Base-by-base conservation (phyloP, 2,329 filamentous ascomycete species). In the Biscogniauxia mediterranea region DNA sequence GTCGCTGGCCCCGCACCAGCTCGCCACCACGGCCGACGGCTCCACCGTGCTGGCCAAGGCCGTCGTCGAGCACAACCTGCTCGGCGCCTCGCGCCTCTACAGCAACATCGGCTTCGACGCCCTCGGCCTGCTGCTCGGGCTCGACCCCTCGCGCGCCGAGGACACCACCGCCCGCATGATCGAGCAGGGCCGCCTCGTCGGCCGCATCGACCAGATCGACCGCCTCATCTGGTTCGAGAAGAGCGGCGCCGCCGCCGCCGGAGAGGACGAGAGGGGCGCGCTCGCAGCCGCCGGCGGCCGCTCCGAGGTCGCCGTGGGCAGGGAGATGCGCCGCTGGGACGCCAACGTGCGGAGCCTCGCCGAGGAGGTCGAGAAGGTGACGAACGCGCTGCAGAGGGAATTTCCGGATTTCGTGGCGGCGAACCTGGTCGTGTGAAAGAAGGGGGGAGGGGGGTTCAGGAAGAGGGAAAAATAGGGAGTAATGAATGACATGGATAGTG, bases 141-240 rank as follows among this genome's bases (percentile, higher is more conserved):
- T 97, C 4, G 86, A 91, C 61, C 86, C 86, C 0, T 90, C 91
- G 56, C 90, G 89, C 74, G 94, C 94, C 3, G 95, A 99, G 80
- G 88, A 90, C 61, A 97, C 95, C 58, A 95, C 94, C 13, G 93
- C 94, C 4, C 85, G 87, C 69, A 99, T 99, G 95, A 92, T 99
- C 69, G 93, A 98, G 80, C 93, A 97, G 76, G 93, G 92, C 9
- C 87, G 95, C 32, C 78, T 99, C 56, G 86, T 89, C 2, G 95
- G 94, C 7, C 88, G 89, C 60, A 98, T 99, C 71, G 94, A 99
- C 76, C 95, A 99, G 80, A 93, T 99, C 60, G 91, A 93, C 60
- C 85, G 90, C 15, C 80, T 93, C 11, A 93, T 99, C 62, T 93
- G 88, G 79, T 99, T 99, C 73, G 91, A 95, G 76, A 81, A 77